Base-by-base conservation (phyloP, 176 grass and related monocot genomes). In the Puccinellia tenuiflora region DNA sequence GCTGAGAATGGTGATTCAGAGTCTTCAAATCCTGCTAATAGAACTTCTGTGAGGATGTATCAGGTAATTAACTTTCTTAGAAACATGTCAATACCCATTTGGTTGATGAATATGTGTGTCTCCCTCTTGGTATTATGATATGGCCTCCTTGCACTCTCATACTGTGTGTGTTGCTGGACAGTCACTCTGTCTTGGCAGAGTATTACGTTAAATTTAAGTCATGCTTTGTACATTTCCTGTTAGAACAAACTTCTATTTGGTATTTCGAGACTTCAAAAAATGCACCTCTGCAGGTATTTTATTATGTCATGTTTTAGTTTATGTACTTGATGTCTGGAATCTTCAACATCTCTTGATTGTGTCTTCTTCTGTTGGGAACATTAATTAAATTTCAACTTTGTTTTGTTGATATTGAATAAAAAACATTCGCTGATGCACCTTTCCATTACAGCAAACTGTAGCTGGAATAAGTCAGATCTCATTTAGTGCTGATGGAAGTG, bases 381-480 rank as follows among this genome's bases (percentile, higher is more conserved):
- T 73, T 77, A 9, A 34, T 78, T 47, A 57, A 73, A 52, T 47
- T 25, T 35, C 1, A 12, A 71, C 11, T 39, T 11, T 52, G 8
- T 20, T 12, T 83, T 85, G 21, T 83, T 68, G 31, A 66, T 66
- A 66, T 9, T 62, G 26, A 65, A 18, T 18, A 66, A 21, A 16
- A 72, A 63, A 61, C 78, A 86, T 54, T 34, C 35, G 3, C 20
- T 80, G 17, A 68, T 85, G 39, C 51, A 25, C 15, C n/a, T 70
- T 76, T 65, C 39, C 68, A 46, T 85, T 74, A 70, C 92, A 97
- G 92, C 85, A 97, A 94, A 85, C 90, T 65, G 61, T 92, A 64
- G 90, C 81, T 40, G 92, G 91, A 60, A 91, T 94, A 50, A 97
- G 95, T 86, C 95, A 97, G 56, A 94, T 97, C 59, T 94, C 95